Evolutionary conservation across 768 basidiomycete genomes (phyloP), one percentile per base, ranked within the genome.

Genomic region (Leccinum boreale): DNA sequence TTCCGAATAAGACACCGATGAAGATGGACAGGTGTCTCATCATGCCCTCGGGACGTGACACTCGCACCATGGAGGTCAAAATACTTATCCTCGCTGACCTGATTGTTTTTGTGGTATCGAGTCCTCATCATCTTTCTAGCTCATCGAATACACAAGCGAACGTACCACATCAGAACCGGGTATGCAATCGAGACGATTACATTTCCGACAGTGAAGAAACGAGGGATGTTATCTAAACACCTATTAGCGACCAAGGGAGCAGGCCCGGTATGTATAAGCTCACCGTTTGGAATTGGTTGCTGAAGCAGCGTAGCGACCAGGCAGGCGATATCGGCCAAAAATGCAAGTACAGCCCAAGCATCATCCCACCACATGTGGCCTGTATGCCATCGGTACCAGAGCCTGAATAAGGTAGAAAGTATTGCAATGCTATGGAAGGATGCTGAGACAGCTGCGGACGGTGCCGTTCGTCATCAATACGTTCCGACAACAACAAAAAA

Each of bases 51-150:
- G 69, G 70, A 24, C 50, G 56, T 21, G 56, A 60, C 3, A 71
- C 55, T 24, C 67, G 67, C 19, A 70, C 45, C 21, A 70, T 62
- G 8, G 65, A 65, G 3, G 51, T 26, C 42, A 72, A 51, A 17
- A 71, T 61, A 19, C 70, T 71, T 44, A 70, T 56, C 17, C 71
- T 65, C 4, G 58, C 48, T 2, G 63, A 26, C 71, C 71, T 71
- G 31, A 15, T n/a, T 11, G 48, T 17, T 42, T 14, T 33, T 47
- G 21, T 52, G 12, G 11, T 44, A 24, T 44, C 4, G 5, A 28
- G 14, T 19, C 49, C 3, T 50, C 26, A 19, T 62, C 50, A 61
- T 31, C 23, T 36, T 23, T 6, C 2, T 28, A 14, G 3, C 12
- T 8, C 39, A 36, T 35, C n/a, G 7, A 23, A 19, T 5, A 5